Evolutionary conservation across 140 eudicot species (phyloP), one percentile per base, ranked within the genome.

Genomic region (Ambrosia hybrid): DNA sequence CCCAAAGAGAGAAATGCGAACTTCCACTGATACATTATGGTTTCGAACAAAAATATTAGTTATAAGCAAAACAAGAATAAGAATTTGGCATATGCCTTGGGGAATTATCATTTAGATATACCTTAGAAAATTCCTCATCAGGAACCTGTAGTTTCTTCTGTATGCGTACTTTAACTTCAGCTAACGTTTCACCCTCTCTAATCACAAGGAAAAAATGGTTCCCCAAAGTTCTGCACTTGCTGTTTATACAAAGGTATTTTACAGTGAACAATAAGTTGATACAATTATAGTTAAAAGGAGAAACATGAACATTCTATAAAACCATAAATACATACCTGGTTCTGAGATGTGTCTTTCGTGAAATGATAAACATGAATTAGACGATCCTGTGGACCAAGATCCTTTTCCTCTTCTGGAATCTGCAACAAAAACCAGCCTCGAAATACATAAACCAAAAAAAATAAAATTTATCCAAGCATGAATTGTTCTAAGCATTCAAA

Each of bases 381-480:
- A 36, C 90, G 92, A 82, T 88, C 90, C 15, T 82, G 81, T 10
- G 86, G 85, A 15, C 88, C 92, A 73, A 91, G 77, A 74, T 83
- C 81, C 70, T 85, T 90, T 80, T 90, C 92, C 85, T 90, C 95
- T 67, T 90, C 95, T 14, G 97, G 97, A 73, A 90, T 83, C 97
- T 91, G 85, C 53, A 67, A 64, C 4, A 30, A 71, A 61, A 61
- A 61, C 37, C 37, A 26, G 46, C 26, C 11, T 77, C 15, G 52
- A 70, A 39, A 41, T 30, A 17, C 66, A 58, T 14, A 38, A 37
- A 26, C 5, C 8, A 39, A 38, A 53, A 39, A 8, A 53, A 26
- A 14, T 1, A 17, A 38, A 8, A 9, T 21, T 21, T 21, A 70
- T 3, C 11, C 17, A 6, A 6, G 41, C 37, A 36, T 9, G 3